phyloP scores from a whole-genome alignment of 345 rosid genomes.

The Citrus unshiu region DNA sequence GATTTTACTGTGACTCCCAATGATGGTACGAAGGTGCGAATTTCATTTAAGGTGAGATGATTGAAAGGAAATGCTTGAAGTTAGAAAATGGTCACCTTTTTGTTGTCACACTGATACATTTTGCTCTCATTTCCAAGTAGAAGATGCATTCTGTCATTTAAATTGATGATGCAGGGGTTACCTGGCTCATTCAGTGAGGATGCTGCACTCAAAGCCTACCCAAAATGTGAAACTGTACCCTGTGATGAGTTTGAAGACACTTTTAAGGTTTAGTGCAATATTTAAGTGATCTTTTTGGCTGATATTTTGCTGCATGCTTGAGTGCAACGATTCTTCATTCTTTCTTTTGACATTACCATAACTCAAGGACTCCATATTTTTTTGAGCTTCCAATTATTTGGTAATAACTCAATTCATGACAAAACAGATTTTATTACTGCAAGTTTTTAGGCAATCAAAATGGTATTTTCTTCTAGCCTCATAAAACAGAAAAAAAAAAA shows the following conservation, averaged over 20 bases:
- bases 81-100: neutral
- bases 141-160: neutral
- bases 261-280: constrained; percentile 40
- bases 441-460: neutral
- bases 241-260: constrained; percentile 55
- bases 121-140: neutral
- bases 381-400: neutral
- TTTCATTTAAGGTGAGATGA: constrained; percentile 48
- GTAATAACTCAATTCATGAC: neutral
- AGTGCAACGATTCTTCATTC: neutral
- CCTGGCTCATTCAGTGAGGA: constrained; percentile 55
- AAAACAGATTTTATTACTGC: neutral
- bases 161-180: constrained; percentile 36
- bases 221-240: constrained; percentile 54
- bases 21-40: constrained; percentile 32
- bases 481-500: too few relatives aligned
- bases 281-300: neutral
- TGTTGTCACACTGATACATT: neutral
- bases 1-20: constrained; percentile 36
- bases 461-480: neutral
- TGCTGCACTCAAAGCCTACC: constrained; percentile 67
- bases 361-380: neutral
- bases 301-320: neutral
- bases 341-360: neutral
- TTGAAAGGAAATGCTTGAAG: neutral